Base-by-base conservation (phyloP, 2,329 filamentous ascomycete genomes). In the Colletotrichum scovillei region DNA sequence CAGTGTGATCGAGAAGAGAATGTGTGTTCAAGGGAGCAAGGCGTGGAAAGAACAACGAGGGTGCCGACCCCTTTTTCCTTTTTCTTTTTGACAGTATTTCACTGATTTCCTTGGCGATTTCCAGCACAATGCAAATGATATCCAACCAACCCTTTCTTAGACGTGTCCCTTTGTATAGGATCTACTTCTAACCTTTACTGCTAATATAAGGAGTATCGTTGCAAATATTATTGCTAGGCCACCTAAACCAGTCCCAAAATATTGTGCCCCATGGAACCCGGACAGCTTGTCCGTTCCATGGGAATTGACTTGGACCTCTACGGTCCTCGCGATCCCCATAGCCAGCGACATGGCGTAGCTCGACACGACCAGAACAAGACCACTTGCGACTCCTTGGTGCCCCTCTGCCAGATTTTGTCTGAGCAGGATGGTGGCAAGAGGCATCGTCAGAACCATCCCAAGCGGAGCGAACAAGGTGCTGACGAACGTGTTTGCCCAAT, bases 281-380 rank as follows among this genome's bases (percentile, higher is more conserved):
- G 63, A 76, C 11, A 84, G 67, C 22, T 78, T 65, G 32, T 81
- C 75, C 42, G 75, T 60, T 1, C 77, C 75, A 5, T 60, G 58
- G 12, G 76, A 24, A 49, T 78, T 77, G 0, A 84, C 78, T 6
- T 83, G 80, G 0, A 81, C 80, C 77, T 93, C 90, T 2, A 92
- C 87, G 0, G 89, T 92, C 0, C 90, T 91, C 0, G 91, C 91
- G 57, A 94, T 87, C 0, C 91, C 92, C 0, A 94, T 82, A 0
- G 89, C 90, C 4, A 93, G 79, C 1, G 89, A 90, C 38, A 93
- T 92, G 72, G 87, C 88, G 78, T 93, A 94, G 78, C 93, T 93
- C 72, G 93, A 88, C 9, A 92, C 84, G 0, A 91, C 92, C 67
- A 87, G 89, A 26, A 92, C 88, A 8, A 93, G 78, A n/a, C 86